Evolutionary conservation across 1,139 yeast genomes (phyloP).

Genomic region (Citeromyces hawaiiensis): DNA sequence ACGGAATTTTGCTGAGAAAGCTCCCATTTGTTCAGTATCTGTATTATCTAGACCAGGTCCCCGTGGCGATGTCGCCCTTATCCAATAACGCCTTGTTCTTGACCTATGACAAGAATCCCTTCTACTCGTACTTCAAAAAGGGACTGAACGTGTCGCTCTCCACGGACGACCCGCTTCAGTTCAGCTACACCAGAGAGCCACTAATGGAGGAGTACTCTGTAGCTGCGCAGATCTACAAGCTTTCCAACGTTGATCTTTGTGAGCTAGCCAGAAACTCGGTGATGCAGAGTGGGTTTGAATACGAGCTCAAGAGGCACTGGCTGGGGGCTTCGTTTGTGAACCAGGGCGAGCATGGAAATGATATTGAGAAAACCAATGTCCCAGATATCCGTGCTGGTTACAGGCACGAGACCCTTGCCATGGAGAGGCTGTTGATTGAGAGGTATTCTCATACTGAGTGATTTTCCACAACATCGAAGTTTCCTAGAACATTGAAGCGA

Average conservation of each 20-base stretch:
- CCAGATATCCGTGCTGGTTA: conserved; percentile 79
- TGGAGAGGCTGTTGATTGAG: conserved; percentile 62
- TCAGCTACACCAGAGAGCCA: conserved; percentile 96
- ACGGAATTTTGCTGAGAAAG: conserved; percentile 86
- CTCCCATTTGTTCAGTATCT: conserved; percentile 90
- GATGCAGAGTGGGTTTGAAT: conserved; percentile 85
- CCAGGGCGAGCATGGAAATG: conserved; percentile 68
- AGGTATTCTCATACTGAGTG: conserved; percentile 26
- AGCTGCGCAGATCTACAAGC: conserved; percentile 92
- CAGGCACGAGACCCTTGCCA: conserved; percentile 66
- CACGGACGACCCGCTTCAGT: conserved; percentile 89
- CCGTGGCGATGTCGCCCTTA: conserved; percentile 97
- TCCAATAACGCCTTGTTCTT: conserved; percentile 92
- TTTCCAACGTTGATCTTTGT: conserved; percentile 93
- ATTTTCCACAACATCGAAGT: background rate
- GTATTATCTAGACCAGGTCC: conserved; percentile 87
- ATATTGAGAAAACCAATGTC: conserved; percentile 87
- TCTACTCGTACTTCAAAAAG: conserved; percentile 76
- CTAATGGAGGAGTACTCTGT: conserved; percentile 94
- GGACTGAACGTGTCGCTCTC: conserved; percentile 91
- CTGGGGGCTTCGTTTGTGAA: conserved; percentile 55
- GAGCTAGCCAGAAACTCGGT: conserved; percentile 81
- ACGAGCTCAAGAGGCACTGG: conserved; percentile 80
- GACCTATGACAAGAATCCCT: conserved; percentile 91
- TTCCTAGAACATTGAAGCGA: background rate